These are phyloP conservation scores for Alopecurus myosuroides DNA, from an alignment of 176 grass and related monocot genomes.

Conservation along the genomic window DNA sequence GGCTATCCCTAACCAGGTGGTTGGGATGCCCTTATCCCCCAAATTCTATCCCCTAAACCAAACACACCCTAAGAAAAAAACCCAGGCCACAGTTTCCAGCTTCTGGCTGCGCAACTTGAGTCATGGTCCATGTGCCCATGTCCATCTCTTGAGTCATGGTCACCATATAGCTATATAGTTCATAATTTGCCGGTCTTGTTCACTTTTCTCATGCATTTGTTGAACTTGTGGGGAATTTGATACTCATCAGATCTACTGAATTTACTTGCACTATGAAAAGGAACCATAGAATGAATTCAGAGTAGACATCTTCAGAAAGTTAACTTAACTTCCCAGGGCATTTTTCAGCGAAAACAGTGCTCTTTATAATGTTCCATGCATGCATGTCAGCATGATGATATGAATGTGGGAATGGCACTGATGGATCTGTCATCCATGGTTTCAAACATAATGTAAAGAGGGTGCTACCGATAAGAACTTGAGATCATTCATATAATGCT, in stretches of 20 bases:
- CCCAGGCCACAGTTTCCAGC: not conserved
- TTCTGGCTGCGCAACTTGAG: slow-evolving; percentile 40
- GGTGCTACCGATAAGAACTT: too few relatives aligned
- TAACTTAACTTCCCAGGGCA: not conserved
- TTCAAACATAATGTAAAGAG: not conserved
- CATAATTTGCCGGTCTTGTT: slow-evolving; percentile 68
- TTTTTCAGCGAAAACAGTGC: not conserved
- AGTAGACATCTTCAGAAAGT: not conserved
- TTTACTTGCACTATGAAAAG: not conserved
- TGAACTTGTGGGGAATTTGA: slow-evolving; percentile 68
- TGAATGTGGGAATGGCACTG: not conserved
- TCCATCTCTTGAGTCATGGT: slow-evolving; percentile 89
- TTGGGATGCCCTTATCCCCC: too few relatives aligned
- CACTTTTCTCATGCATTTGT: slow-evolving; percentile 74
- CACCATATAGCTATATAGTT: slow-evolving; percentile 55
- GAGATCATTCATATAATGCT: too few relatives aligned
- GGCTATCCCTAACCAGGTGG: too few relatives aligned
- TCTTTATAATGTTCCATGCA: not conserved
- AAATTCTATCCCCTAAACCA: too few relatives aligned
- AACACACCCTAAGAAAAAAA: too few relatives aligned
- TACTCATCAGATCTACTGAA: slow-evolving; percentile 48
- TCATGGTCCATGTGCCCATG: slow-evolving; percentile 90
- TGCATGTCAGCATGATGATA: not conserved
- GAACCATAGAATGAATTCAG: not conserved
- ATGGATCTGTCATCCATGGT: not conserved